Base-by-base conservation (phyloP, 805 yeast species). In the Spencermartinsiella europaea region DNA sequence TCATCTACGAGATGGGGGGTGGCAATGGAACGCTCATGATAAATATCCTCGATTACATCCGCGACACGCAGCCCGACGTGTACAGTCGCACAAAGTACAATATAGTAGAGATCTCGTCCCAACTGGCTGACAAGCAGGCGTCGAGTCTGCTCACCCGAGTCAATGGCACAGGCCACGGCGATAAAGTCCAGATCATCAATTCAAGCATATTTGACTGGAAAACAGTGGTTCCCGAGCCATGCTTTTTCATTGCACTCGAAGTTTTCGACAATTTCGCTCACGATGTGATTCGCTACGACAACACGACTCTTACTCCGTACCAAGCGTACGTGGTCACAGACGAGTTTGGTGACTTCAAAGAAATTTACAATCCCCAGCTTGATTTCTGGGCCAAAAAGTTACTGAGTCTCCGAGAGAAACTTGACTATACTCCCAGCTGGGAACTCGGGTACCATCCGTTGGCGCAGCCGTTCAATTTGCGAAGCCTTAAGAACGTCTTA, bases 21-120 rank as follows among this genome's bases (percentile, higher is more conserved):
- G 95, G 95, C 54, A 87, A 87, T 58, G 95, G 95, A 36, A 86
- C 95, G 0, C 64, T 87, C 49, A 87, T 88, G 95, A 62, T 73
- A 45, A 83, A 86, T 57, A 76, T 87, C 8, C 64, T 87, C 51
- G 80, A 81, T 57, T 86, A 73, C 60, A 73, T 87, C 49, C 70
- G 76, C 51, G 66, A 66, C 21, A 68, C 74, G 17, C 81, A 83
- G 52, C 90, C 95, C 0, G 89, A 83, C 34, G 79, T 86, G n/a
- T 87, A 85, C 61, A 63, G 67, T 10, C 70, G 79, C 34, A 82
- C 88, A 0, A 73, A 74, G 54, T 87, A 87, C 60, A 79, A 77
- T 60, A 80, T 85, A 45, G 80, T 85, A 52, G 93, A 85, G 64
- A 83, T 85, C 47, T 77, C 85, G 8, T 67, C 75, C 14, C 77